Evolutionary conservation across 23 red algal genomes (phyloP), one percentile per base, ranked within the genome.

Genomic region (Gracilaria caudata): DNA sequence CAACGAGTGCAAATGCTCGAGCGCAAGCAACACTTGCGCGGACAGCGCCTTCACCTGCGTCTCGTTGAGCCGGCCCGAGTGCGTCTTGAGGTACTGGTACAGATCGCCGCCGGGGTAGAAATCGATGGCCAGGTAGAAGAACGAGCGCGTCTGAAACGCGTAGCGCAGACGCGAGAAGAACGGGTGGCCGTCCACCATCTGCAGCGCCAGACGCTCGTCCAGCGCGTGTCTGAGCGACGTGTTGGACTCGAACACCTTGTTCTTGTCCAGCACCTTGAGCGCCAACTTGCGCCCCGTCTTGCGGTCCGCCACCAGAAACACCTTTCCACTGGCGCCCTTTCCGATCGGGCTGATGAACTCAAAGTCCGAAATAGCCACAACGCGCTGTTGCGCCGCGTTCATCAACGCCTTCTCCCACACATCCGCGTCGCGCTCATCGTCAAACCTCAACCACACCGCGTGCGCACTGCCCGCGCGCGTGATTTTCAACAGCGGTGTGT

Each of bases 71-170:
- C 82, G 89, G 34, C 97, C 83, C 5, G 75, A 57, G 41, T 91
- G 90, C 25, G 82, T 81, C 16, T 73, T 77, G 7, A 98, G 73
- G 51, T 90, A 98, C 35, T 90, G 81, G 36, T 91, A 94, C 0
- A 98, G 46, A 63, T 98, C 95, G 21, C 95, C 95, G 33, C 95
- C 95, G 39, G 94, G 85, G 53, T 92, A 98, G 81, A 98, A 98
- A 26, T 93, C 87, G 59, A 90, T 93, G 36, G 86, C 90, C 10
- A 98, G 60, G 84, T 98, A 98, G 13, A 98, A 73, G 45, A 73
- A 86, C 23, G 73, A 78, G 33, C 86, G 78, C 7, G 95, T 93
- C 65, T 98, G 95, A 64, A 98, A 98, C 34, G 95, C 95, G 54
- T 90, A 93, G 25, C 84, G 47, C 28, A 98, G 40, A 28, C 89